A percentile compares a stretch with the other conserved stretches of the same genome.
Evolutionary conservation across 2,329 filamentous ascomycete species (phyloP).

Genomic region (Xenosphaeropsis pyriputrescens): DNA sequence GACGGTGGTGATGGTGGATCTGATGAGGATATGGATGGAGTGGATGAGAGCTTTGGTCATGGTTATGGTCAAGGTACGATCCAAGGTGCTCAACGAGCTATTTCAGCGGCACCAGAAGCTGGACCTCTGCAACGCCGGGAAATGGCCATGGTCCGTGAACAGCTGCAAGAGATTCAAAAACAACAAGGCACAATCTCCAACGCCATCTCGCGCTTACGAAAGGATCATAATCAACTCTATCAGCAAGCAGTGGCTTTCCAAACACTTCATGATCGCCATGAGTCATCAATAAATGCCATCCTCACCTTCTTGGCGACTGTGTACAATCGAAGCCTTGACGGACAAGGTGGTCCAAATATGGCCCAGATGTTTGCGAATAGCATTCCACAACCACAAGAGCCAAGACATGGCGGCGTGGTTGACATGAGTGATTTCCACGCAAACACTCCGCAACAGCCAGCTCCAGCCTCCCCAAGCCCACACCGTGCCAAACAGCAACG

Average conservation of each 20-base stretch:
- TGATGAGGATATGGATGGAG: constrained; percentile 41
- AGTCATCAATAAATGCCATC: constrained; percentile 98
- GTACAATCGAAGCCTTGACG: constrained; percentile 85
- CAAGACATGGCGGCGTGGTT: constrained; percentile 38
- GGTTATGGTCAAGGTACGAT: constrained; percentile 24
- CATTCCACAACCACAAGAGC: constrained; percentile 43
- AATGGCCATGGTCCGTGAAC: constrained; percentile 60
- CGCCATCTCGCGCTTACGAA: constrained; percentile 65
- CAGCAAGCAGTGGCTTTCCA: constrained; percentile 83
- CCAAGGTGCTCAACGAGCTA: constrained; percentile 21
- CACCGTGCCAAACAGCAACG: constrained; percentile 12
- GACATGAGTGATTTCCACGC: constrained; percentile 39
- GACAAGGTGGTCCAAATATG: constrained; percentile 62
- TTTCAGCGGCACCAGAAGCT: constrained; percentile 17
- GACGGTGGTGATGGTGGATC: constrained; percentile 57
- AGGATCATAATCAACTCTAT: constrained; percentile 79
- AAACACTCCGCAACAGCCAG: constrained; percentile 12
- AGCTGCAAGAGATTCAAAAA: constrained; percentile 68
- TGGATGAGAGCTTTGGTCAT: constrained; percentile 20
- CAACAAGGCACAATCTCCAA: constrained; percentile 78
- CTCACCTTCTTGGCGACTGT: constrained; percentile 93
- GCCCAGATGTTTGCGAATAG: constrained; percentile 72
- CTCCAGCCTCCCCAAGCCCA: constrained; percentile 13
- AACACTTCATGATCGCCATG: constrained; percentile 85
- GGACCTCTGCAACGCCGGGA: constrained; percentile 53